phyloP scores from a whole-genome alignment of 306 rosid genomes.

The Castanospermum australe region DNA sequence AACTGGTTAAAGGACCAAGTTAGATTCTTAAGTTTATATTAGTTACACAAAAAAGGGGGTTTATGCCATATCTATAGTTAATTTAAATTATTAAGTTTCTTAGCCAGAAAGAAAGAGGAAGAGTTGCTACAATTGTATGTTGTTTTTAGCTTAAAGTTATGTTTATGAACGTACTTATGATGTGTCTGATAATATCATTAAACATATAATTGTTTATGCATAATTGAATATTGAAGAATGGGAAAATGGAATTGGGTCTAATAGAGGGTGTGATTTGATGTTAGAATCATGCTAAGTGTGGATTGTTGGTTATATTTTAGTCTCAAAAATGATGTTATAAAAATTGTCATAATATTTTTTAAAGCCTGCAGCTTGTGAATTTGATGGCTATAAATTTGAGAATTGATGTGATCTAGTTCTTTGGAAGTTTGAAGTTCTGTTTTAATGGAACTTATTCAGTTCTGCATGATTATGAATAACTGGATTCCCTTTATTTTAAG shows the following conservation, averaged over 20 bases:
- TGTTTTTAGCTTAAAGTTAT: neutral
- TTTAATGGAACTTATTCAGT: neutral
- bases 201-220: neutral
- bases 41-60: neutral
- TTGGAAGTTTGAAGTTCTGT: neutral
- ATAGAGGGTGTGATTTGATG: neutral
- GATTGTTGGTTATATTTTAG: neutral
- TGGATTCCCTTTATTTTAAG: constrained; percentile 7
- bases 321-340: neutral
- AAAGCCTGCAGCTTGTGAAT: neutral
- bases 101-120: neutral
- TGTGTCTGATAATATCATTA: neutral
- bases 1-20: neutral
- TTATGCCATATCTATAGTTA: constrained; percentile 6
- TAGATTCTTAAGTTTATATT: neutral
- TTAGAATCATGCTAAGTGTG: neutral
- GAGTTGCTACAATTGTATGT: neutral
- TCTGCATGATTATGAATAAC: neutral
- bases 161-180: neutral
- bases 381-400: constrained; percentile 16
- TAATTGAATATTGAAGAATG: neutral
- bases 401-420: constrained; percentile 4
- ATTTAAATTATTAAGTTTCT: neutral
- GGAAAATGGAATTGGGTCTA: constrained; percentile 10
- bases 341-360: neutral